Evolutionary conservation across 257 asterid species (phyloP).

Genomic region (Parsonsia alboflavescens): DNA sequence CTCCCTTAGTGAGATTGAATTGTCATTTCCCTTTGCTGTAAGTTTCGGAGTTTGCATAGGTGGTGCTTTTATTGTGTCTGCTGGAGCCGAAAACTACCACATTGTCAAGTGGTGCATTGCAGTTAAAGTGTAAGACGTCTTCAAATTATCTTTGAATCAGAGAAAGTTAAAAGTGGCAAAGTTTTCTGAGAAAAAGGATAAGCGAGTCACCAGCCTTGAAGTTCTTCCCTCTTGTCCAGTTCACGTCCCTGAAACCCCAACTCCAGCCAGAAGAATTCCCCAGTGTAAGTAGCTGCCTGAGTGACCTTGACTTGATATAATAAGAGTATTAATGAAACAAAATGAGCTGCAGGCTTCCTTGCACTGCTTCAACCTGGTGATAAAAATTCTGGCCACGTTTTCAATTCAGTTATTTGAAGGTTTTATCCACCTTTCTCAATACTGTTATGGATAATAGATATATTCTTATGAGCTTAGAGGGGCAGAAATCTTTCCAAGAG

Average conservation of each 20-base stretch:
- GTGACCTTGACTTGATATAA: neutral
- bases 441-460: neutral
- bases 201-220: conserved; percentile 13
- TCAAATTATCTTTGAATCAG: neutral
- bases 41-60: too few species aligned
- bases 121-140: neutral
- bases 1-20: too few species aligned
- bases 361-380: conserved; percentile 2
- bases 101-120: too few species aligned
- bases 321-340: neutral
- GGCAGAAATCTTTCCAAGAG: neutral
- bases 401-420: neutral
- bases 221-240: conserved; percentile 1
- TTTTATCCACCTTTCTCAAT: neutral
- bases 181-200: neutral
- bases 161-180: neutral
- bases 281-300: neutral
- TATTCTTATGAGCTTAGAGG: neutral
- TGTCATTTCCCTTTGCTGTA: too few species aligned
- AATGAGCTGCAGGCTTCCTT: neutral
- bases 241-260: neutral
- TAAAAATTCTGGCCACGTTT: neutral
- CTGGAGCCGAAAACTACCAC: too few species aligned
- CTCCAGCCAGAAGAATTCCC: conserved; percentile 10
- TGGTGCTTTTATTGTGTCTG: too few species aligned